These are phyloP conservation scores for Kalaharituber pfeilii DNA, from an alignment of 2,329 filamentous ascomycete genomes.

Conservation along the genomic window DNA sequence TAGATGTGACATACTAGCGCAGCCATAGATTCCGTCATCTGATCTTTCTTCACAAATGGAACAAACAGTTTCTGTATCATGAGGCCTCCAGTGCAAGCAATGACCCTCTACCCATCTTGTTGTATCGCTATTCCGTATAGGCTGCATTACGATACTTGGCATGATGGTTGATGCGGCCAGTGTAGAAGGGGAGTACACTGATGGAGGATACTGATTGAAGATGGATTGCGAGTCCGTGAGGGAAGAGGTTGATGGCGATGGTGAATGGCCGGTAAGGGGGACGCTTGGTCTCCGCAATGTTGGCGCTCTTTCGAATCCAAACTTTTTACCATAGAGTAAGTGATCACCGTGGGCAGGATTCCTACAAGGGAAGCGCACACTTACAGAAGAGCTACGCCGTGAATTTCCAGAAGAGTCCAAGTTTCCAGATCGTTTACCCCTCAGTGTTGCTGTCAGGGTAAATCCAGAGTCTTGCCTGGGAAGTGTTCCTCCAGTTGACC, in stretches of 20 bases:
- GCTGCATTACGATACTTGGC: conserved; percentile 66
- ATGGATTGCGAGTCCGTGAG: conserved; percentile 32
- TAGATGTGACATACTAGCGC: conserved; percentile 33
- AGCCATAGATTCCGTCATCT: conserved; percentile 57
- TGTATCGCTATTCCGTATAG: conserved; percentile 59
- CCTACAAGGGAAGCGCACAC: background rate
- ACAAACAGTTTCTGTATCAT: conserved; percentile 46
- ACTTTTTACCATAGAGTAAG: conserved; percentile 26
- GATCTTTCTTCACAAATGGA: conserved; percentile 61
- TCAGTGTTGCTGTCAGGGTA: conserved; percentile 64
- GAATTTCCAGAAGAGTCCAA: conserved; percentile 52
- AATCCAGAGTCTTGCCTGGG: conserved; percentile 86
- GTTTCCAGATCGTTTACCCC: conserved; percentile 87
- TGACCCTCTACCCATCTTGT: conserved; percentile 74
- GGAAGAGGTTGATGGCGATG: conserved; percentile 50
- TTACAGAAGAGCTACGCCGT: conserved; percentile 66
- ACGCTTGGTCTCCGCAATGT: conserved; percentile 51
- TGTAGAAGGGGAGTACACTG: conserved; percentile 72
- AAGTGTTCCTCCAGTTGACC: conserved; percentile 42
- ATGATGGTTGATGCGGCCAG: conserved; percentile 71
- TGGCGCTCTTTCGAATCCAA: conserved; percentile 56
- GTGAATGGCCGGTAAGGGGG: conserved; percentile 48
- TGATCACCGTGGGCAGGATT: background rate
- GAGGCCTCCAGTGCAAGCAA: conserved; percentile 49
- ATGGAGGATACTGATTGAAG: conserved; percentile 53